Conservation (phyloP, 2,329 filamentous ascomycete species). For the Rosellinia necatrix region DNA sequence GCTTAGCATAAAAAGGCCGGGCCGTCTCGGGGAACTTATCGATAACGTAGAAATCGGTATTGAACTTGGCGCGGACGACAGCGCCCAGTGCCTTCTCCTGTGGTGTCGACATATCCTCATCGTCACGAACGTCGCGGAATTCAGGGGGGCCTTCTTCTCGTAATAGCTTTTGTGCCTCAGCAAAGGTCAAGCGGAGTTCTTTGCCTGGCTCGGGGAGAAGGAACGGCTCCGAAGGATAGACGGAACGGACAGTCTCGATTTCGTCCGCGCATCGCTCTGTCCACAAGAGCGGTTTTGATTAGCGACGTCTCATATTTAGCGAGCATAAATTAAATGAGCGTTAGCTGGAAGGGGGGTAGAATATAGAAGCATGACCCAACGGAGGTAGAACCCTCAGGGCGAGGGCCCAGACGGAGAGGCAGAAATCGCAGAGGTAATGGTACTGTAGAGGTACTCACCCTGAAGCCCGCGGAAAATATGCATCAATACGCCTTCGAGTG, state of each 20-base stretch:
- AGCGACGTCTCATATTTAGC: neutral
- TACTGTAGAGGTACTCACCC: neutral
- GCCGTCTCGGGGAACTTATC: constrained; percentile 93
- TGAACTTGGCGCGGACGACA: constrained; percentile 84
- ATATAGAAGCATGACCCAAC: too few species aligned
- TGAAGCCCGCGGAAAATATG: constrained; percentile 79
- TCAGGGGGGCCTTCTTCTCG: constrained; percentile 73
- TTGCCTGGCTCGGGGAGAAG: constrained; percentile 75
- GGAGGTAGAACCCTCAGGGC: too few species aligned
- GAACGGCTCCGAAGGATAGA: constrained; percentile 79
- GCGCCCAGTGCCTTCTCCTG: constrained; percentile 89
- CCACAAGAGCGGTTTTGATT: neutral
- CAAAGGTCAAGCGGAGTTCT: constrained; percentile 76
- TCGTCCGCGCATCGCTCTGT: constrained; percentile 67
- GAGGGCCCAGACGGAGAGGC: too few species aligned
- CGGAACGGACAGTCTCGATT: constrained; percentile 71
- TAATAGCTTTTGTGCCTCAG: constrained; percentile 77
- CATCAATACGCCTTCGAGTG: constrained; percentile 42
- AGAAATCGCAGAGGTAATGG: too few species aligned
- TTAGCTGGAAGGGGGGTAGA: too few species aligned
- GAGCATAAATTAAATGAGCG: neutral
- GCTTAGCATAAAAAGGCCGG: constrained; percentile 88
- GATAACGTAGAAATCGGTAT: constrained; percentile 94
- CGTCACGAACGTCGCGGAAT: constrained; percentile 69
- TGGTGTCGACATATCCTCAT: constrained; percentile 79